phyloP scores from a whole-genome alignment of 1,284 basidiomycete genomes.

The Leccinum fallax region DNA sequence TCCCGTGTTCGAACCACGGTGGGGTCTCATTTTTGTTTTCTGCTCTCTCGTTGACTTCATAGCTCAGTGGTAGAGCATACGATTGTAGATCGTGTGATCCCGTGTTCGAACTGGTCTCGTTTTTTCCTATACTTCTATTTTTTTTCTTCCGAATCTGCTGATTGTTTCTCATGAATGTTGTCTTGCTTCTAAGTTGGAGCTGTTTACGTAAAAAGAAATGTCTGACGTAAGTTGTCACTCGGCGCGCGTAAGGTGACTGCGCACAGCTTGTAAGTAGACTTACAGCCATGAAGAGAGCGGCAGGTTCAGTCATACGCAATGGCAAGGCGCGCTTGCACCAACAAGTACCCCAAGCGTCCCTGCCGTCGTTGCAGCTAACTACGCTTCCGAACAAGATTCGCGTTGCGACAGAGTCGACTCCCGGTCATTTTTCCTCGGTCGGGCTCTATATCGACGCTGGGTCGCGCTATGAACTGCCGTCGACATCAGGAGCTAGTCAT shows the following conservation, averaged over 20 bases:
- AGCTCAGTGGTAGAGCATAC: background rate
- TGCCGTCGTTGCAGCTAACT: slow-evolving; percentile 61
- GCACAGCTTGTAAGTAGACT: slow-evolving; percentile 7
- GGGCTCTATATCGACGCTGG: slow-evolving; percentile 96
- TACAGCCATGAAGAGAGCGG: slow-evolving; percentile 31
- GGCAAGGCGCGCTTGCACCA: slow-evolving; percentile 22
- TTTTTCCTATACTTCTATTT: background rate
- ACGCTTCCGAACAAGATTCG: slow-evolving; percentile 91
- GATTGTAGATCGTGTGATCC: background rate
- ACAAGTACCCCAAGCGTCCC: slow-evolving; percentile 26
- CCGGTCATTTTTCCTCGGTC: slow-evolving; percentile 93
- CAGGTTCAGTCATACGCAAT: slow-evolving; percentile 26
- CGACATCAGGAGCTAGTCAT: slow-evolving; percentile 85
- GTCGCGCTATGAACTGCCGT: slow-evolving; percentile 83
- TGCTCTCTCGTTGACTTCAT: background rate
- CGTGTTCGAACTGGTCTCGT: background rate
- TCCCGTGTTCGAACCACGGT: slow-evolving; percentile 46
- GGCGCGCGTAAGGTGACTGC: background rate
- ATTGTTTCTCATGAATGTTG: background rate
- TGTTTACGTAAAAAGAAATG: background rate
- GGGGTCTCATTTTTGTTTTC: slow-evolving; percentile 32
- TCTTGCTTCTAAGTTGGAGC: background rate
- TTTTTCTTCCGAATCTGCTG: background rate
- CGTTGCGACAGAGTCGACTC: slow-evolving; percentile 89
- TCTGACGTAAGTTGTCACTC: slow-evolving; percentile 3